A percentile compares a stretch with the other conserved stretches of the same genome.
phyloP scores from a whole-genome alignment of 495 filamentous ascomycete genomes.

The Aspergillus haitiensis region DNA sequence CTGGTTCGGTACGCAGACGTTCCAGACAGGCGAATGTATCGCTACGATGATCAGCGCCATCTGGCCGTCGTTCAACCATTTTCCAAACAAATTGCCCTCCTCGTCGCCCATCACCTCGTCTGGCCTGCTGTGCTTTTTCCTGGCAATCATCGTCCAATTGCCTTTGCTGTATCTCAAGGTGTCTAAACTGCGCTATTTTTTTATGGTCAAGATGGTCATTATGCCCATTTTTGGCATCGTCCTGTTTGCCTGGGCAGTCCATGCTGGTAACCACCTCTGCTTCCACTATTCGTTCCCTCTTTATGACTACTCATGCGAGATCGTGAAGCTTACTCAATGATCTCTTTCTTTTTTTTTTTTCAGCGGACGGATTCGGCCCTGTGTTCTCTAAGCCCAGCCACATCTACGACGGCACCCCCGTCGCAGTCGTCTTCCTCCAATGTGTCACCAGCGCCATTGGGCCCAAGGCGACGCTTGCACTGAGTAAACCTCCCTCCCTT shows the following conservation, averaged over 20 bases:
- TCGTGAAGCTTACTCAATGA: not conserved
- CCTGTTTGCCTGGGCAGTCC: constrained; percentile 54
- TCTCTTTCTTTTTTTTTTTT: not conserved
- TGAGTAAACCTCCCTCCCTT: constrained; percentile 25
- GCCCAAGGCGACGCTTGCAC: constrained; percentile 38
- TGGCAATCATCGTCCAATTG: constrained; percentile 51
- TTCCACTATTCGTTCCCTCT: not conserved
- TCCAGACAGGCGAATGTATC: constrained; percentile 53
- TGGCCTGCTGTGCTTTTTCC: constrained; percentile 49
- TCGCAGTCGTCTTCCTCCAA: constrained; percentile 27
- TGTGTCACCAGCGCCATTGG: constrained; percentile 28
- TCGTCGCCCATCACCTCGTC: constrained; percentile 48
- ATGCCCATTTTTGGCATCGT: constrained; percentile 54
- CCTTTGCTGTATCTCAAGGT: constrained; percentile 52
- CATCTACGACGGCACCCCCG: constrained; percentile 27
- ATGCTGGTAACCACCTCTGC: constrained; percentile 9
- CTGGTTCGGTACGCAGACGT: constrained; percentile 35
- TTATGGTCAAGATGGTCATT: constrained; percentile 57
- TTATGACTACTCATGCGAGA: not conserved
- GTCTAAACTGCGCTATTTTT: constrained; percentile 57
- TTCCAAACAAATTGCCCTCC: constrained; percentile 50
- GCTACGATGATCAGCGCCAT: constrained; percentile 55
- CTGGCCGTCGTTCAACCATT: constrained; percentile 55
- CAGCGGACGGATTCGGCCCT: constrained; percentile 43
- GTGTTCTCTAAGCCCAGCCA: constrained; percentile 29